These are phyloP conservation scores for Scheffersomyces stipitis DNA, from an alignment of 805 yeast genomes.

Conservation along the genomic window DNA sequence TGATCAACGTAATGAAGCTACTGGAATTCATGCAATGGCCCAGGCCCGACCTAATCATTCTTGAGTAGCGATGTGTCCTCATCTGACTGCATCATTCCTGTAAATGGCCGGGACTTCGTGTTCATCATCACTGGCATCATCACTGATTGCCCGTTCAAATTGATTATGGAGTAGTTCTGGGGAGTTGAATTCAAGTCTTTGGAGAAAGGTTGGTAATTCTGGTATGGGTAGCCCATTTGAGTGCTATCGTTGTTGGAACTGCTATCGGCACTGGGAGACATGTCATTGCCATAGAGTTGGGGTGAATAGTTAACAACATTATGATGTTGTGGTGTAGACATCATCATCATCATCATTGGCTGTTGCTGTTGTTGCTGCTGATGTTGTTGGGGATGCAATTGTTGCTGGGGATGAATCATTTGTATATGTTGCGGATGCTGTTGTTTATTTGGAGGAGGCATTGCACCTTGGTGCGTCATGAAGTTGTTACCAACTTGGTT, in stretches of 20 bases:
- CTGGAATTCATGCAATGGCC: too few species aligned
- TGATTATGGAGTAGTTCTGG: conserved; percentile 6
- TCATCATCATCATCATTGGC: conserved; percentile 30
- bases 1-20: too few species aligned
- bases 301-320: conserved; percentile 23
- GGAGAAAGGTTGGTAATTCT: conserved; percentile 1
- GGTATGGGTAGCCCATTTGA: conserved; percentile 10
- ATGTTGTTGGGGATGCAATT: conserved; percentile 7
- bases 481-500: conserved; percentile 16
- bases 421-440: conserved; percentile 6
- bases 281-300: conserved; percentile 14
- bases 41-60: not conserved
- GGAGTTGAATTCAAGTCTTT: conserved; percentile 5
- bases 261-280: conserved; percentile 13
- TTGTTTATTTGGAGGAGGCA: conserved; percentile 33
- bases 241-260: conserved; percentile 2
- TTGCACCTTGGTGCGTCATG: conserved; percentile 13
- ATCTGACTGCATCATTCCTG: not conserved
- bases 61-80: conserved; percentile 1
- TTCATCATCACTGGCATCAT: conserved; percentile 9
- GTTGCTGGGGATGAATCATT: conserved; percentile 10
- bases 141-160: conserved; percentile 9
- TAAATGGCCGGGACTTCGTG: conserved; percentile 1
- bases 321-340: conserved; percentile 46
- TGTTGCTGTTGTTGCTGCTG: conserved; percentile 15